Conservation (phyloP, 202 grass and related monocot genomes). For the Carex arenaria region DNA sequence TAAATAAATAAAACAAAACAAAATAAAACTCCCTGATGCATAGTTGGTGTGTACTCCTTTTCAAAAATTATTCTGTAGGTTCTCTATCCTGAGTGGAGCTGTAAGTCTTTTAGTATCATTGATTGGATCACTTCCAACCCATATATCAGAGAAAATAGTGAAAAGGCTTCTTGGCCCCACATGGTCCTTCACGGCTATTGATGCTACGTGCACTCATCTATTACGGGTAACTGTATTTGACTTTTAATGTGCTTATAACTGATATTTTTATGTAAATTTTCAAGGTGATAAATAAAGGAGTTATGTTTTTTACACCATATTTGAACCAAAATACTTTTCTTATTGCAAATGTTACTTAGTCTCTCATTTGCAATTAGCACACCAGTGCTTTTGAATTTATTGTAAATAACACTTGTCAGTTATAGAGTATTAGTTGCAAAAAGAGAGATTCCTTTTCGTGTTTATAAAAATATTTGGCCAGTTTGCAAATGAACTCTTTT, state of each 20-base stretch:
- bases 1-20: not conserved
- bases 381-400: not conserved
- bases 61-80: constrained; percentile 27
- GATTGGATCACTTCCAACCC: constrained; percentile 46
- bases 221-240: constrained; percentile 41
- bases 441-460: not conserved
- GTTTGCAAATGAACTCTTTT: not conserved
- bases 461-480: not conserved
- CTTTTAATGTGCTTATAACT: not conserved
- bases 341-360: not conserved
- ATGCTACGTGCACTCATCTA: constrained; percentile 66
- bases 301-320: not conserved
- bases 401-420: not conserved
- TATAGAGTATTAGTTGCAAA: not conserved
- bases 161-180: constrained; percentile 65
- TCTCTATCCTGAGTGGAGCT: constrained; percentile 59
- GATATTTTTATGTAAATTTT: not conserved
- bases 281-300: not conserved
- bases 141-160: constrained; percentile 38
- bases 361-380: not conserved
- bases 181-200: constrained; percentile 66
- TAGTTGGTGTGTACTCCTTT: not conserved
- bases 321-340: not conserved
- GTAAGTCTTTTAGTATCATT: constrained; percentile 61
- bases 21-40: not conserved